A percentile compares a stretch with the other conserved stretches of the same genome.
These are phyloP conservation scores for Glycyrrhiza uralensis DNA, from an alignment of 306 rosid genomes.

Conservation along the genomic window DNA sequence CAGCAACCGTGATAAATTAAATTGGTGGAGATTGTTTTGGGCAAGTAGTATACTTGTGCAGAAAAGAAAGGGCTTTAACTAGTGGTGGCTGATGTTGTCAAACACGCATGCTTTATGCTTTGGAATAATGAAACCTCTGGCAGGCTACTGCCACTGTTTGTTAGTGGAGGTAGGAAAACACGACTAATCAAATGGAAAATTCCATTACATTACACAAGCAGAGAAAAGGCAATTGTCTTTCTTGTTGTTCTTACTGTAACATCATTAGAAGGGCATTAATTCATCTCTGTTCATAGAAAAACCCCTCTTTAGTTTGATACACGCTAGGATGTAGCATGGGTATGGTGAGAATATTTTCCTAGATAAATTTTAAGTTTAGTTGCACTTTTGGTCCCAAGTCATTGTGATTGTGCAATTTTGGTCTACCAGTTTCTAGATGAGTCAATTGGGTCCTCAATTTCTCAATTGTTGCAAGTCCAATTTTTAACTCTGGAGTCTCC, in stretches of 20 bases:
- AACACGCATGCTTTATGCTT: constrained; percentile 37
- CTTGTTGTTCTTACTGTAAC: constrained; percentile 1
- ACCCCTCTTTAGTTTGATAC: not conserved
- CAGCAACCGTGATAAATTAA: not conserved
- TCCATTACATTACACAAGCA: not conserved
- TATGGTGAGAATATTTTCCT: not conserved
- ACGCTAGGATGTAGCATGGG: not conserved
- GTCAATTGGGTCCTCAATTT: no score
- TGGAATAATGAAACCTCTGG: constrained; percentile 24
- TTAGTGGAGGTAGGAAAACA: constrained; percentile 39
- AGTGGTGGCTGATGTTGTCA: constrained; percentile 40
- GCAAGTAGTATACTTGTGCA: not conserved
- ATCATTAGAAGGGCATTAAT: not conserved
- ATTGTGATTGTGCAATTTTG: no score
- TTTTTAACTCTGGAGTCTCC: no score
- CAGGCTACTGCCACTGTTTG: constrained; percentile 5
- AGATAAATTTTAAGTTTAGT: not conserved
- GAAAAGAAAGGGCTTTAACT: constrained; percentile 1
- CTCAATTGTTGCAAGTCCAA: no score
- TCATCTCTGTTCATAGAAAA: not conserved
- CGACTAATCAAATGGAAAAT: constrained; percentile 3
- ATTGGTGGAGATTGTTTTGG: constrained; percentile 14
- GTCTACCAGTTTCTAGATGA: no score
- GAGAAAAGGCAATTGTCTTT: not conserved
- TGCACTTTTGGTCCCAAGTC: no score